Base-by-base conservation (phyloP, 352 stramenopile species). In the Peronospora tabacina region DNA sequence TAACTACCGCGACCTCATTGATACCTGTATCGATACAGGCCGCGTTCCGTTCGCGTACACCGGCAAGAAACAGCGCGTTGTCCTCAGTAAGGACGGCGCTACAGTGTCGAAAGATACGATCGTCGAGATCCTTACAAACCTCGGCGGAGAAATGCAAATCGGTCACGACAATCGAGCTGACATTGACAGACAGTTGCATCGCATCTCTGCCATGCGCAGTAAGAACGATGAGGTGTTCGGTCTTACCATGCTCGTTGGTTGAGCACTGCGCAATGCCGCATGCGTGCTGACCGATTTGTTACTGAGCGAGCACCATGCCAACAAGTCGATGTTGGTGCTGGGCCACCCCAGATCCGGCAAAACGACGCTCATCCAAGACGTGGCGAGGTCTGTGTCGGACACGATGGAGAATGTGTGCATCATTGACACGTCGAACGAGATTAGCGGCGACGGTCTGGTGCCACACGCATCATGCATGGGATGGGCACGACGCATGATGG, bases 391-490 rank as follows among this genome's bases (percentile, higher is more conserved):
- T 17, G 56, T 96, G n/a, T 69, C 83, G 0, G 51, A 74, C 46
- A 63, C 52, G 10, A 68, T 63, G 33, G 61, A 81, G 63, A 94
- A 91, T 49, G 74, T 94, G 9, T 72, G 79, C 15, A 87, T 95
- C 33, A 82, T 96, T 19, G 87, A 96, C 64, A 95, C 85, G 19
- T 90, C 69, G n/a, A 95, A 95, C 63, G 84, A 95, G 58, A 96
- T 96, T 58, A 81, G 68, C 8, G 85, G 87, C n/a, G 81, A 92
- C 51, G 82, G 85, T n/a, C 50, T 82, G 44, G 59, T 87, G 40
- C 84, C 82, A 17, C 85, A 96, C 50, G 40, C 37, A 22, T 92
- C 37, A 22, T 92, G 81, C 45, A 52, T 94, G 35, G 84, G 84
- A 15, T 70, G 58, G 43, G 70, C 82, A 20, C 48, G 82, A 26